Base-by-base conservation (phyloP, 768 basidiomycete genomes). In the Agrocybe praecox region DNA sequence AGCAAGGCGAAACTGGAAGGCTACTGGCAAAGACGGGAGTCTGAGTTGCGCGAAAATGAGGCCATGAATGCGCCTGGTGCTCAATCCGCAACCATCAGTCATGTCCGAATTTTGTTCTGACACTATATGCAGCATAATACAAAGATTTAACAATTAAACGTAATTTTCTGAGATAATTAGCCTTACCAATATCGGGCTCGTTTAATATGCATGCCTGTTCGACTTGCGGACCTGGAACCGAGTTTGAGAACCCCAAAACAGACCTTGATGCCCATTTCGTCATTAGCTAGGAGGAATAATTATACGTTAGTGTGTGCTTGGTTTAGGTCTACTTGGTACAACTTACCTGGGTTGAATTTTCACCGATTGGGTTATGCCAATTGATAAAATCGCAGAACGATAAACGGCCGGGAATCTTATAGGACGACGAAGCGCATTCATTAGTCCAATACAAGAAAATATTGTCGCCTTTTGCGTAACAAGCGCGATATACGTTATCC, bases 181-280 rank as follows among this genome's bases (percentile, higher is more conserved):
- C 45, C 64, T 24, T 51, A 85, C 88, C 60, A 24, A 83, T 76
- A 47, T 89, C 88, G 6, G 65, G 59, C 23, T 75, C 72, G 2
- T 66, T 52, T 0, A 59, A 33, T 7, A 87, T 75, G 33, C 80
- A 62, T 2, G 66, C 58, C 2, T 64, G 59, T 0, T 65, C 53
- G 2, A 89, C 55, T 1, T 67, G 62, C 2, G 82, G 73, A 0
- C 84, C 87, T 12, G 87, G 87, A 5, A 83, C 71, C 0, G 88
- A 88, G 42, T 78, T 88, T 1, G 88, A 89, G 18, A 88, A 69
- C 0, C 82, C 85, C 1, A 90, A 74, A 0, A 80, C 74, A 54
- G 80, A 82, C 0, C 87, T 76, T 11, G 87, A 75, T 2, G 81
- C 74, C 84, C 85, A 89, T 65, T 90, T 89, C 5, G 81, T 74